Conservation (phyloP, 345 rosid species). For the Moricandia arvensis region DNA sequence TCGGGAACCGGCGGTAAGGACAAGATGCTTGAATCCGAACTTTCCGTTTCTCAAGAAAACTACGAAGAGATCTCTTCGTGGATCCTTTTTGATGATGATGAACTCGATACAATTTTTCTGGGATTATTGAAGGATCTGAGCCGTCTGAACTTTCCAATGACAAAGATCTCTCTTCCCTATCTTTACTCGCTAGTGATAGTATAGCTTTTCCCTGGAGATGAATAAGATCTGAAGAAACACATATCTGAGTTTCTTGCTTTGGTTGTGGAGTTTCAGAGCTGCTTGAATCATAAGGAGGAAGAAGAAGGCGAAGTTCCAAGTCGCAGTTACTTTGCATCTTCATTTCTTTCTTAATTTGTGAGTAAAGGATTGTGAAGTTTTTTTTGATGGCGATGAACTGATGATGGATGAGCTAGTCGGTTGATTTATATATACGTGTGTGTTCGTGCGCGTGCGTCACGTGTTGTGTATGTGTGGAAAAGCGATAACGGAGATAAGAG, state of each 20-base stretch:
- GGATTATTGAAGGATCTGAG: not conserved
- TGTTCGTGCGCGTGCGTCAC: not conserved
- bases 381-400: conserved; percentile 17
- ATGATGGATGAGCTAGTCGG: not conserved
- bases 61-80: conserved; percentile 29
- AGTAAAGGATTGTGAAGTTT: conserved; percentile 10
- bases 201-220: conserved; percentile 12
- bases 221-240: conserved; percentile 23
- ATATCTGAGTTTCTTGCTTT: conserved; percentile 18
- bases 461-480: conserved; percentile 21
- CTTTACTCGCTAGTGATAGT: conserved; percentile 24
- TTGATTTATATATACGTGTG: not conserved
- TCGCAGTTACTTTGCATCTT: conserved; percentile 29
- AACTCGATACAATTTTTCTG: not conserved
- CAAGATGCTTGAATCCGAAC: conserved; percentile 24
- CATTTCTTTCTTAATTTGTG: conserved; percentile 12
- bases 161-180: not conserved
- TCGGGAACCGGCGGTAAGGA: conserved; percentile 7
- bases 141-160: not conserved
- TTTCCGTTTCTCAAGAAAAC: conserved; percentile 27
- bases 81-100: conserved; percentile 17
- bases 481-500: conserved; percentile 4
- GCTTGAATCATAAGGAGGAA: not conserved
- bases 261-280: not conserved
- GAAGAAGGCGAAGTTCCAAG: conserved; percentile 29